Evolutionary conservation across 805 yeast genomes (phyloP).

Genomic region (Kuraishia floccosa): DNA sequence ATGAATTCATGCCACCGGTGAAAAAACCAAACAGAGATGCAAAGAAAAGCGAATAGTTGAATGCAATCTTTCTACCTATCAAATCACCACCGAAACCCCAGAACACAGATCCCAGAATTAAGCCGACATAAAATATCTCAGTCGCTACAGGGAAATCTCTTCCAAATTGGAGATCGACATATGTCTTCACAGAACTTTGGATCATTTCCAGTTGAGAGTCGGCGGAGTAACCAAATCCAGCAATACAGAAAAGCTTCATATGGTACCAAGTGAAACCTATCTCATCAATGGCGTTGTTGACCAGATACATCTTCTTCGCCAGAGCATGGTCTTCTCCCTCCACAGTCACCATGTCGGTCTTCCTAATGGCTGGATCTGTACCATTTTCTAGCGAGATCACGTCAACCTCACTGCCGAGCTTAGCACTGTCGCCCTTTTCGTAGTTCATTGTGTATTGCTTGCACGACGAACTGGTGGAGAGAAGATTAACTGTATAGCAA

Average conservation of each 20-base stretch:
- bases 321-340: constrained; percentile 26
- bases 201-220: constrained; percentile 39
- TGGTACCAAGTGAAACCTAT: constrained; percentile 52
- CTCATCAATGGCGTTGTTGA: constrained; percentile 47
- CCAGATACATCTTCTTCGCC: constrained; percentile 26
- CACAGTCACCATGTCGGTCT: constrained; percentile 11
- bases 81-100: constrained; percentile 49
- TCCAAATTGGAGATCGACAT: constrained; percentile 35
- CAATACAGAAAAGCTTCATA: constrained; percentile 32
- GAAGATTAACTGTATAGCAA: too few relatives aligned
- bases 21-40: constrained; percentile 41
- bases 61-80: constrained; percentile 41
- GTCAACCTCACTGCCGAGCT: too few relatives aligned
- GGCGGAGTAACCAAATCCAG: constrained; percentile 46
- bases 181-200: constrained; percentile 33
- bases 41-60: constrained; percentile 34
- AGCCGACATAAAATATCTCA: constrained; percentile 36
- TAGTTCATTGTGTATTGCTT: too few relatives aligned
- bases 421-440: too few relatives aligned
- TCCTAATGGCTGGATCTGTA: too few relatives aligned
- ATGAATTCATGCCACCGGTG: constrained; percentile 38
- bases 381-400: too few relatives aligned
- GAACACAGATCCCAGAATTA: constrained; percentile 38
- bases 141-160: constrained; percentile 30
- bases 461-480: too few relatives aligned